phyloP scores from a whole-genome alignment of 306 rosid species.

The Luffa acutangula region DNA sequence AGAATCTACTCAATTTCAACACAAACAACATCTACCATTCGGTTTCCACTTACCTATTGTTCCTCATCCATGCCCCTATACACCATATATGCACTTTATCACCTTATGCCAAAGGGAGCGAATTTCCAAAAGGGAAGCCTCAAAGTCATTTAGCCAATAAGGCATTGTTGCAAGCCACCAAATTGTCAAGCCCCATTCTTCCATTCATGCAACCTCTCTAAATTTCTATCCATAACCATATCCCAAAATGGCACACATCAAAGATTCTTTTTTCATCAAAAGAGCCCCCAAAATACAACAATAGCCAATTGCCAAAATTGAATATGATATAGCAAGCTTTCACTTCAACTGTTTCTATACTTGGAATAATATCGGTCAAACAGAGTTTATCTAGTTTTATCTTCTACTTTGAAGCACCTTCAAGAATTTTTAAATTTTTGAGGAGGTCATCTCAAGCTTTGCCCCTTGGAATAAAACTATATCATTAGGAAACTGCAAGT shows the following conservation, averaged over 20 bases:
- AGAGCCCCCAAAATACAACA: background rate
- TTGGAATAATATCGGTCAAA: no score
- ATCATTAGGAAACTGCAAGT: background rate
- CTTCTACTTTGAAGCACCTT: no score
- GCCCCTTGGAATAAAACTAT: background rate
- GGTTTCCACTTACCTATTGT: background rate
- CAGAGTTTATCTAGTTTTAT: no score
- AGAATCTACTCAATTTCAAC: background rate
- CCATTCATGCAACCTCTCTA: background rate
- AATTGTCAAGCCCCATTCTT: background rate
- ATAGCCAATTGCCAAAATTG: background rate
- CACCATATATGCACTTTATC: background rate
- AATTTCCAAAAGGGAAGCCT: background rate
- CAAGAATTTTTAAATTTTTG: background rate
- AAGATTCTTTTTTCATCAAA: background rate
- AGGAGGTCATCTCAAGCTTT: background rate
- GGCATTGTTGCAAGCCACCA: background rate
- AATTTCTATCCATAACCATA: background rate
- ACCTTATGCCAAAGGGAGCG: background rate
- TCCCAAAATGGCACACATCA: background rate
- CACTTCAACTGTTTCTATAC: background rate
- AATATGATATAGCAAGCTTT: background rate
- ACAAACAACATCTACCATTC: background rate
- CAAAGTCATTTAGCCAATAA: no score
- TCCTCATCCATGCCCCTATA: background rate